These are phyloP conservation scores for Didymella exigua DNA, from an alignment of 2,329 filamentous ascomycete genomes.

Conservation along the genomic window DNA sequence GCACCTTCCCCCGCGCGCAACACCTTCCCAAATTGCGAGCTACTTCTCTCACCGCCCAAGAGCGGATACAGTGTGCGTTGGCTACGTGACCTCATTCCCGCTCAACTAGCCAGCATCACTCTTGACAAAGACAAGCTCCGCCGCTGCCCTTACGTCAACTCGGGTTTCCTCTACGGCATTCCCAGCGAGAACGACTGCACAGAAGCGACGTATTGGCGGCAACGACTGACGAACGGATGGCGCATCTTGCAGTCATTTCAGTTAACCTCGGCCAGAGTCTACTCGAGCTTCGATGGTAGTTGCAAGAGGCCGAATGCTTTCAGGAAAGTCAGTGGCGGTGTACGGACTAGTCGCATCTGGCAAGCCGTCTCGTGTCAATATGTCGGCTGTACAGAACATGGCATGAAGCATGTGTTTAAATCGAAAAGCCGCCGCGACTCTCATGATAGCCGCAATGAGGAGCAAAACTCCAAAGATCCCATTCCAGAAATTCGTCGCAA, in stretches of 20 bases:
- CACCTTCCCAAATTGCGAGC: conserved; percentile 16
- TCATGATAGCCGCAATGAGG: background rate
- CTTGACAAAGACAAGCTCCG: conserved; percentile 30
- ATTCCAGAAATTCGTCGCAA: conserved; percentile 7
- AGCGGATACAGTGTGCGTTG: conserved; percentile 16
- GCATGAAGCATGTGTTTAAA: conserved; percentile 18
- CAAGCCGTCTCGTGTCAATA: conserved; percentile 25
- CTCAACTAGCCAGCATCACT: conserved; percentile 19
- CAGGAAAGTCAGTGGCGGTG: conserved; percentile 19
- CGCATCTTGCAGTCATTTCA: conserved; percentile 20
- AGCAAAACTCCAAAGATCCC: background rate
- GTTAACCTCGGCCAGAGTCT: conserved; percentile 18
- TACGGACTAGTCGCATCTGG: conserved; percentile 22
- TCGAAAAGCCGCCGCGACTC: conserved; percentile 7
- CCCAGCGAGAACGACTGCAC: conserved; percentile 18
- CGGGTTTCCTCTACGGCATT: conserved; percentile 27
- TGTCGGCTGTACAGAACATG: conserved; percentile 23
- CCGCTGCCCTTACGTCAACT: conserved; percentile 19
- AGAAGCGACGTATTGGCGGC: conserved; percentile 20
- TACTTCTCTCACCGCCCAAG: conserved; percentile 10
- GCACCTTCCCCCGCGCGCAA: conserved; percentile 20
- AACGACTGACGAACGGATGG: conserved; percentile 23
- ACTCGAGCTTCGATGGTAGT: conserved; percentile 4
- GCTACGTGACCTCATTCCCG: conserved; percentile 21
- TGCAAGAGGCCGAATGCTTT: conserved; percentile 14